These are phyloP conservation scores for Platismatia glauca DNA, from an alignment of 495 filamentous ascomycete species.

Conservation along the genomic window DNA sequence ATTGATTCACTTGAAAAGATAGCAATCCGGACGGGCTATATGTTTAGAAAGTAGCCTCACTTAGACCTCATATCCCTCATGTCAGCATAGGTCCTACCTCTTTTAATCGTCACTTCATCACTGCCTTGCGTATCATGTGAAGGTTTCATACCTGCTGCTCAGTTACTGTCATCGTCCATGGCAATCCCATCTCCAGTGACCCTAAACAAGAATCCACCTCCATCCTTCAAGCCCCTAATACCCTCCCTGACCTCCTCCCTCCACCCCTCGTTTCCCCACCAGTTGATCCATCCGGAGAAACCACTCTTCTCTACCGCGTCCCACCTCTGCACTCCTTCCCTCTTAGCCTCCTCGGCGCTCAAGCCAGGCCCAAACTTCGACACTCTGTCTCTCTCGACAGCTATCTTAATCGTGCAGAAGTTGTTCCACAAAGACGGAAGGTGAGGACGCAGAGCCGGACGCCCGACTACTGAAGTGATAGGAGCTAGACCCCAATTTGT, in stretches of 20 bases:
- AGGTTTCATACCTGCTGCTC: neutral
- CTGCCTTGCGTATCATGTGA: neutral
- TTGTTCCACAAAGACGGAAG: conserved; percentile 41
- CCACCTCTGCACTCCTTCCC: conserved; percentile 40
- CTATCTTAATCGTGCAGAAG: conserved; percentile 39
- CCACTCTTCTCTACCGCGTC: conserved; percentile 33
- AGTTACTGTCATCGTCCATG: neutral
- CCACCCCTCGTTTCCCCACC: conserved; percentile 40
- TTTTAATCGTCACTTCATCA: neutral
- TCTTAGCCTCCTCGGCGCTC: conserved; percentile 47
- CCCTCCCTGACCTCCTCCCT: conserved; percentile 20
- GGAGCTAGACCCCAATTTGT: conserved; percentile 23
- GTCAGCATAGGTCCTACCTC: neutral
- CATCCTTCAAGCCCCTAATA: conserved; percentile 3
- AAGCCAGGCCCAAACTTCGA: conserved; percentile 45
- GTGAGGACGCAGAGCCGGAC: conserved; percentile 33
- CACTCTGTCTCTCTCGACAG: conserved; percentile 38
- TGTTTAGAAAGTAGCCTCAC: neutral
- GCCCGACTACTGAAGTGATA: conserved; percentile 28
- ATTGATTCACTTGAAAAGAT: neutral
- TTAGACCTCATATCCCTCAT: neutral
- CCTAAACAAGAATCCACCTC: conserved; percentile 14
- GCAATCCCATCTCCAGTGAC: conserved; percentile 7
- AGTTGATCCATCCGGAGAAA: conserved; percentile 40
- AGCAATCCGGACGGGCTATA: neutral